Base-by-base conservation (phyloP, 768 basidiomycete genomes). In the Hydnomerulius pinastri region DNA sequence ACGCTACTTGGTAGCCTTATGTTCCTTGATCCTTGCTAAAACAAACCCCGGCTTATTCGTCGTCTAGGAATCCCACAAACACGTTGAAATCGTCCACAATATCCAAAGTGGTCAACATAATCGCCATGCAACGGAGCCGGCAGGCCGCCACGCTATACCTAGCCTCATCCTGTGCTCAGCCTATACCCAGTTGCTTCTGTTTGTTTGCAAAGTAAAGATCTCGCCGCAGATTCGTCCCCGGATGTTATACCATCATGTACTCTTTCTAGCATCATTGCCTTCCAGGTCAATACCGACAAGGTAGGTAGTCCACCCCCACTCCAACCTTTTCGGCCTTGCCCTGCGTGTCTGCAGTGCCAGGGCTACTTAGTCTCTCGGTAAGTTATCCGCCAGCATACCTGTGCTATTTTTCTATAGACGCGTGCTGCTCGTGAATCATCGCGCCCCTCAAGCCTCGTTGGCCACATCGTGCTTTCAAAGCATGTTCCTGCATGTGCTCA, bases 11-110 rank as follows among this genome's bases (percentile, higher is more conserved):
- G 43, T 47, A 50, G 48, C 56, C 56, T 55, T 55, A 43, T 54
- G 43, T 49, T 43, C 33, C 25, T 30, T n/a, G n/a, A n/a, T n/a
- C n/a, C n/a, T n/a, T n/a, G n/a, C 27, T 33, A 46, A 42, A 38
- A 40, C 53, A 44, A 51, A 41, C 33, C 32, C 46, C 33, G 46
- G 42, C 32, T 48, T 43, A 35, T 56, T 44, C 46, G 24, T 53
- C 44, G 20, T n/a, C 28, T 23, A 41, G 29, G 38, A 44, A 45
- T 48, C 47, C 43, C 27, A 35, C 30, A 42, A 51, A 57, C 57
- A 58, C 57, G 57, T 58, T 58, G 57, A 56, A 58, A 52, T 36
- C 57, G 50, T 53, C 54, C 50, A 51, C 56, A 51, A 48, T 48
- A 43, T 40, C 51, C 46, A 48, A 53, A 52, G 51, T 48, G 36